phyloP scores from a whole-genome alignment of 768 basidiomycete species.

The Termitomyces sp. region DNA sequence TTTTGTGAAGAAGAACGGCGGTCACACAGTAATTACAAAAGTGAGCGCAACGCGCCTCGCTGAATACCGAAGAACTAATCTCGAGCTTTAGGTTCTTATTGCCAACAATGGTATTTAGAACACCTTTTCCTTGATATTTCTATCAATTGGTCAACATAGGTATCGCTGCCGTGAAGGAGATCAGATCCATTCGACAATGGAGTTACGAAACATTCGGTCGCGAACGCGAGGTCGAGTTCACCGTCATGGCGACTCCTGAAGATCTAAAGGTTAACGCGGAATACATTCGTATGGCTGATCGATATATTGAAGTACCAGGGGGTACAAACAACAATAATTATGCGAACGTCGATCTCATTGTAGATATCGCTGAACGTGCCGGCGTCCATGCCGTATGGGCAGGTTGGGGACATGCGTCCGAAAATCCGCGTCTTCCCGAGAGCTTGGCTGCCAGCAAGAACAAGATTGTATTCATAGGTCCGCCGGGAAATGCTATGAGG shows the following conservation, averaged over 20 bases:
- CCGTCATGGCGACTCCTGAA: slow-evolving; percentile 99
- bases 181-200: slow-evolving; percentile 98
- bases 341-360: slow-evolving; percentile 98
- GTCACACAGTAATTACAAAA: slow-evolving; percentile 98
- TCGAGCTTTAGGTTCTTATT: slow-evolving; percentile 75
- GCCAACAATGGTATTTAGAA: slow-evolving; percentile 83
- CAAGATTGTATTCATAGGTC: slow-evolving; percentile 99
- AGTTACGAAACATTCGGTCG: slow-evolving; percentile 98
- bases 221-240: slow-evolving; percentile 96
- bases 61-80: slow-evolving; percentile 6
- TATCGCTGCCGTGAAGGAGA: slow-evolving; percentile 99
- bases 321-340: slow-evolving; percentile 99
- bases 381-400: slow-evolving; percentile 99
- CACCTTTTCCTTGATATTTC: not conserved
- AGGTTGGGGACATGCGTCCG: slow-evolving; percentile 99
- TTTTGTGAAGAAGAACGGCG: slow-evolving; percentile 87
- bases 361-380: slow-evolving; percentile 94
- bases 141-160: slow-evolving; percentile 39
- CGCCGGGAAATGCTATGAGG: slow-evolving; percentile 97
- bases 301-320: slow-evolving; percentile 97
- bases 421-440: slow-evolving; percentile 96
- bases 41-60: slow-evolving; percentile 37
- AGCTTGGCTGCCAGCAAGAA: slow-evolving; percentile 86
- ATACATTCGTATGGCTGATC: slow-evolving; percentile 99
- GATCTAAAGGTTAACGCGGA: slow-evolving; percentile 98